Base-by-base conservation (phyloP, 305 asterid genomes). In the Fraxinus ornus region DNA sequence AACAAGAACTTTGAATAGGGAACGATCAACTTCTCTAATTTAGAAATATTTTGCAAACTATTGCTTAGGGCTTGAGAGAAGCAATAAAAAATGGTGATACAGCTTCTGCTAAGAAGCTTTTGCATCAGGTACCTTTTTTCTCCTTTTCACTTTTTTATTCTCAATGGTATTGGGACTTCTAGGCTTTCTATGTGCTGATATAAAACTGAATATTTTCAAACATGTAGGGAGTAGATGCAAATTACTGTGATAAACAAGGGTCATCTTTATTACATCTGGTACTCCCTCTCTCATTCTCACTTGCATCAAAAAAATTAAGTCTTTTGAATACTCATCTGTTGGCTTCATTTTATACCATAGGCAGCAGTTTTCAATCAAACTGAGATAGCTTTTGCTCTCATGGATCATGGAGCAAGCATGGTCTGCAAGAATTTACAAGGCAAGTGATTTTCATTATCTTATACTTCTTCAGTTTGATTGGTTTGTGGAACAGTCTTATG, bases 11-110 rank as follows among this genome's bases (percentile, higher is more conserved):
- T 66, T 66, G 73, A 66, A 66, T 24, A 66, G 73, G 73, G 36
- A 66, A 22, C 35, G 47, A 47, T n/a, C 68, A 19, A 78, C 77
- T 62, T 73, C 75, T 74, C 78, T 78, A 52, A 52, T 80, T 35
- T 75, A 52, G 47, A 57, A 36, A 21, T 33, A 77, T 77, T 72
- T 77, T 84, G 70, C 84, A 83, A 82, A 87, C 39, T 30, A 55
- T 80, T 90, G 68, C 75, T 60, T 82, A 93, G 98, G 99, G 98
- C 82, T 86, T 94, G 78, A 91, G 98, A 82, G 98, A 93, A 89
- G 98, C 99, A 89, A 96, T 96, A 83, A 94, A 96, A 88, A 94
- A 93, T 79, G 98, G 99, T n/a, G 98, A 96, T 80, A 80, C 86
- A 3, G 86, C 92, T 77, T 91, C 96, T 70, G 98, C 97, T 60